Percentiles rank a stretch among this genome's conserved stretches.
These are phyloP conservation scores for Sclerotinia subarctica DNA, from an alignment of 2,329 filamentous ascomycete genomes.

Conservation along the genomic window DNA sequence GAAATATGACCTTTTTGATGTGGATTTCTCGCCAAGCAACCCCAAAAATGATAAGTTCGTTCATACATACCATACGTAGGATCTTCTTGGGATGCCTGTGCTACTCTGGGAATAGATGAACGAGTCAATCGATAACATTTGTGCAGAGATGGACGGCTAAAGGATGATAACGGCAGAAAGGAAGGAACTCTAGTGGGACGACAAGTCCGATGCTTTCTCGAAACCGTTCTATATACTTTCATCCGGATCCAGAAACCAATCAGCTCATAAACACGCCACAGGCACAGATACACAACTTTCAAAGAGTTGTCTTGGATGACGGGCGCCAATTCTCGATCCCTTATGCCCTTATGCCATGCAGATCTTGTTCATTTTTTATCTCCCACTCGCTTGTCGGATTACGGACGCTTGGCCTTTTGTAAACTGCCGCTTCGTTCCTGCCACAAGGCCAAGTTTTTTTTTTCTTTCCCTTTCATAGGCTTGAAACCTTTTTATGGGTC, in stretches of 20 bases:
- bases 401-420: not conserved
- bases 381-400: constrained; percentile 3
- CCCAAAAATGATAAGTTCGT: not conserved
- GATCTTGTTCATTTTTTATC: not conserved
- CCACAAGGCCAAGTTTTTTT: not conserved
- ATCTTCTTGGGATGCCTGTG: not conserved
- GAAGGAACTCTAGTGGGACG: not conserved
- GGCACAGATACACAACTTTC: not conserved
- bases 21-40: constrained; percentile 5
- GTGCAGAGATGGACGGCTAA: too few species aligned
- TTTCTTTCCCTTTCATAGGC: not conserved
- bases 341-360: not conserved
- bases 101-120: constrained; percentile 8
- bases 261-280: not conserved
- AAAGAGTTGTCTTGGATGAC: not conserved
- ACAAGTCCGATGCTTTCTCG: not conserved
- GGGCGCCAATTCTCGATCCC: not conserved
- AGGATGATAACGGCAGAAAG: not conserved
- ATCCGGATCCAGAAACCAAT: not conserved
- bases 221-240: not conserved
- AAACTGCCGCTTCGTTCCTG: constrained; percentile 11
- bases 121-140: not conserved
- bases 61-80: not conserved
- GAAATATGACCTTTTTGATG: constrained; percentile 16
- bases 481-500: not conserved